A percentile compares a stretch with the other conserved stretches of the same genome.
Conservation (phyloP, 106 monocot genomes). For the Dendrobium catenatum region DNA sequence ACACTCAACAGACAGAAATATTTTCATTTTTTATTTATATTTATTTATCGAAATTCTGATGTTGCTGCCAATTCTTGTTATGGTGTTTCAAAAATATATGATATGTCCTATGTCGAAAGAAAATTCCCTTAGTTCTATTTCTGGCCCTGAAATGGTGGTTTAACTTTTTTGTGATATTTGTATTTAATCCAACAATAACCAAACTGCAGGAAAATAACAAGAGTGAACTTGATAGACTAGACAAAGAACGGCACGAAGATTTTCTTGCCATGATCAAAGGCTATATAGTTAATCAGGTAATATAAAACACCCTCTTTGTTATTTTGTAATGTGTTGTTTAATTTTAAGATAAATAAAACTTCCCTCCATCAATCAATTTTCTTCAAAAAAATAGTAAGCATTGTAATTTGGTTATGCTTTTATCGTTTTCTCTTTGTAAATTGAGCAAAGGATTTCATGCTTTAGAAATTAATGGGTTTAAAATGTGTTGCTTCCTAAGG, state of each 20-base stretch:
- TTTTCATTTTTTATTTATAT: neutral
- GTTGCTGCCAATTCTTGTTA: neutral
- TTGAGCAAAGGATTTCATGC: neutral
- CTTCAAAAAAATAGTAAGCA: neutral
- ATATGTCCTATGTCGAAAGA: neutral
- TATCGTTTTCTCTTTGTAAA: neutral
- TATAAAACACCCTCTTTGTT: neutral
- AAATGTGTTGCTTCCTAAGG: neutral
- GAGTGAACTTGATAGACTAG: constrained; percentile 54
- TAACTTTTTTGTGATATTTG: neutral
- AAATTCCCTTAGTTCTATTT: neutral
- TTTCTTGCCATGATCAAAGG: constrained; percentile 59
- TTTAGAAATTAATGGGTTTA: neutral
- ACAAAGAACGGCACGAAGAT: constrained; percentile 52
- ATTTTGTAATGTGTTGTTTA: neutral
- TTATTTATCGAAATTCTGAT: neutral
- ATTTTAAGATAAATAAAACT: no score
- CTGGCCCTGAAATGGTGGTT: neutral
- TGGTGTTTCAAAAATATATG: neutral
- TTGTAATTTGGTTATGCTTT: neutral
- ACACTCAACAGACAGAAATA: neutral
- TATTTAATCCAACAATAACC: neutral
- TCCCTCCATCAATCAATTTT: neutral
- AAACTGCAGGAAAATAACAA: constrained; percentile 51
- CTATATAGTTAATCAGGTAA: constrained; percentile 60